A percentile compares a stretch with the other conserved stretches of the same genome.
phyloP scores from a whole-genome alignment of 2,329 filamentous ascomycete species.

The Sclerotinia subarctica region DNA sequence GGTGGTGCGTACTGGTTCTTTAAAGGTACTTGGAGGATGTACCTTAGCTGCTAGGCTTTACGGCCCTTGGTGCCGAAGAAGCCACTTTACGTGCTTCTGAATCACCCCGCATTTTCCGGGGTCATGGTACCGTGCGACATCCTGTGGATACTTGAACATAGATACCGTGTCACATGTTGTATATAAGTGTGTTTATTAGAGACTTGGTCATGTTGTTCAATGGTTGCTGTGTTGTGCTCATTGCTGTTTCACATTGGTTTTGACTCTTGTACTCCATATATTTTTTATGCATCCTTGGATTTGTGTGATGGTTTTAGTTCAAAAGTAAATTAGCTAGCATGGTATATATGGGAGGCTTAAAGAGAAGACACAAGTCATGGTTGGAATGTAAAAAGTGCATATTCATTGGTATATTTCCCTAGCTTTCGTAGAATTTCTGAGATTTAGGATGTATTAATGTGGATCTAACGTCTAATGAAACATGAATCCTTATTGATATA shows the following conservation, averaged over 20 bases:
- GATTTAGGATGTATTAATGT: not conserved
- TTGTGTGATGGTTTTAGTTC: not conserved
- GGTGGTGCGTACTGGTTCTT: not conserved
- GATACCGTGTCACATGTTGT: not conserved
- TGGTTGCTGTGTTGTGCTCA: not conserved
- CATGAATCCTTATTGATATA: not conserved
- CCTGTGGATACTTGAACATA: not conserved
- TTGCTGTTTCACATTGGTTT: not conserved
- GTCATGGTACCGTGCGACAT: not conserved
- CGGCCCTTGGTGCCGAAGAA: conserved; percentile 9
- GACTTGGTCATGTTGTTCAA: not conserved
- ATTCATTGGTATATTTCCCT: not conserved
- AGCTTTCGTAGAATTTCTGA: not conserved
- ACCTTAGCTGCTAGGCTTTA: not conserved
- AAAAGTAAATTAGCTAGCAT: not conserved
- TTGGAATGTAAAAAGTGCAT: not conserved
- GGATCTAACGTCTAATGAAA: not conserved
- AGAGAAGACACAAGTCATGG: not conserved
- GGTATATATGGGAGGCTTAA: not conserved
- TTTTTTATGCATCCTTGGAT: not conserved
- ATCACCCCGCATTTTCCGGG: conserved; percentile 1
- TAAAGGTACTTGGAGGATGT: not conserved
- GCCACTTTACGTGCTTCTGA: not conserved
- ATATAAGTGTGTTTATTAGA: not conserved
- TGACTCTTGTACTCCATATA: not conserved